phyloP scores from a whole-genome alignment of 768 basidiomycete species.

The Boletus insuetus region DNA sequence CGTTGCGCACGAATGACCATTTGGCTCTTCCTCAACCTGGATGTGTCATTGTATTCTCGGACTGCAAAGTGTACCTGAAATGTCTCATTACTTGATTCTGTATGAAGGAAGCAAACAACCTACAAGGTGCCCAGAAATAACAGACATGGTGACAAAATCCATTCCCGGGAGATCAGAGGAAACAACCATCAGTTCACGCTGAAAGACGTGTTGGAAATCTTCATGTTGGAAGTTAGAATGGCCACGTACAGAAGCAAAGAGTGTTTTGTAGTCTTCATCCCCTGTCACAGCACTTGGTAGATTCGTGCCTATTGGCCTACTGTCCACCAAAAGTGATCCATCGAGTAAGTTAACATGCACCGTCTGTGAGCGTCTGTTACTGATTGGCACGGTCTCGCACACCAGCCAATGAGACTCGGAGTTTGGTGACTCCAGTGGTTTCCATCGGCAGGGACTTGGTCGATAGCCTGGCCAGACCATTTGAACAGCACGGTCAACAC shows the following conservation, averaged over 20 bases:
- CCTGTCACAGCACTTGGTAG: neutral
- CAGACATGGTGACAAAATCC: neutral
- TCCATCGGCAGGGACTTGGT: neutral
- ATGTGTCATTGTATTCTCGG: neutral
- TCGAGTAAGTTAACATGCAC: neutral
- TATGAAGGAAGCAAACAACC: neutral
- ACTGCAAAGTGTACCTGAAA: neutral
- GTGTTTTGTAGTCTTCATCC: neutral
- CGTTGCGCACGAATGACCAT: neutral
- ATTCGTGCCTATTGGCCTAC: neutral
- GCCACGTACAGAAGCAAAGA: neutral
- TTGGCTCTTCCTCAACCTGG: too few species aligned
- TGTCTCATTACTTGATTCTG: neutral
- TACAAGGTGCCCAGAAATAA: neutral
- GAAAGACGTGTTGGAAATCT: neutral
- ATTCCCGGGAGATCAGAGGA: neutral
- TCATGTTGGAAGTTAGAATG: neutral
- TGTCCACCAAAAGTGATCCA: neutral
- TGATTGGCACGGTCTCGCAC: neutral
- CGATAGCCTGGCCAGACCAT: neutral
- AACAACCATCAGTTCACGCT: neutral
- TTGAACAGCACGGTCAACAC: neutral
- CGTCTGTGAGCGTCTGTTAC: neutral
- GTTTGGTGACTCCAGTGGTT: neutral
- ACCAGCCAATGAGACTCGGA: neutral